These are phyloP conservation scores for Ogataea paraovalis DNA, from an alignment of 805 yeast genomes.

Conservation along the genomic window DNA sequence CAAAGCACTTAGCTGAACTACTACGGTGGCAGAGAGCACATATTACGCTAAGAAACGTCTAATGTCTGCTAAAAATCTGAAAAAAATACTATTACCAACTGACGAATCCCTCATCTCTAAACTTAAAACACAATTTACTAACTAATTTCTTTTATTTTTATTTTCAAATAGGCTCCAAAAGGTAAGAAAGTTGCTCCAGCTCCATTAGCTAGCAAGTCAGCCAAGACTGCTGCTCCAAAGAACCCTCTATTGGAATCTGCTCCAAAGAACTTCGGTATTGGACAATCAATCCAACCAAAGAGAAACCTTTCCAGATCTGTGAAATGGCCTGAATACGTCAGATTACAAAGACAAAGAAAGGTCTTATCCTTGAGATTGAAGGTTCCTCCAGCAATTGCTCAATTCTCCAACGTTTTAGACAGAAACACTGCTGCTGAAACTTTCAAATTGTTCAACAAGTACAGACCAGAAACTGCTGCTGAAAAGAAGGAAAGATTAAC, in stretches of 20 bases:
- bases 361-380: constrained; percentile 87
- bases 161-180: constrained; percentile 37
- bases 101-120: no score
- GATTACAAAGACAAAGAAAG: constrained; percentile 97
- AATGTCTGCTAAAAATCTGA: no score
- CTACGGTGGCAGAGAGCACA: no score
- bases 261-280: constrained; percentile 90
- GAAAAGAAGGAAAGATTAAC: constrained; percentile 98
- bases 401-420: constrained; percentile 91
- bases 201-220: constrained; percentile 76
- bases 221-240: constrained; percentile 45
- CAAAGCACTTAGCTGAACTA: no score
- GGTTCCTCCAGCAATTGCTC: constrained; percentile 96
- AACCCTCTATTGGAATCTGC: constrained; percentile 85
- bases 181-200: constrained; percentile 90
- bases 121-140: no score
- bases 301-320: constrained; percentile 93
- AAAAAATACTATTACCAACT: no score
- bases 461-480: constrained; percentile 94
- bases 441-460: constrained; percentile 94
- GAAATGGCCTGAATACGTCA: constrained; percentile 96
- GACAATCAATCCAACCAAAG: constrained; percentile 89
- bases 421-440: constrained; percentile 96
- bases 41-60: no score
- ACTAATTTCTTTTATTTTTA: constrained; percentile 1